A percentile compares a stretch with the other conserved stretches of the same genome.
phyloP scores from a whole-genome alignment of 2,329 filamentous ascomycete species.

The Ambrosiella xylebori region DNA sequence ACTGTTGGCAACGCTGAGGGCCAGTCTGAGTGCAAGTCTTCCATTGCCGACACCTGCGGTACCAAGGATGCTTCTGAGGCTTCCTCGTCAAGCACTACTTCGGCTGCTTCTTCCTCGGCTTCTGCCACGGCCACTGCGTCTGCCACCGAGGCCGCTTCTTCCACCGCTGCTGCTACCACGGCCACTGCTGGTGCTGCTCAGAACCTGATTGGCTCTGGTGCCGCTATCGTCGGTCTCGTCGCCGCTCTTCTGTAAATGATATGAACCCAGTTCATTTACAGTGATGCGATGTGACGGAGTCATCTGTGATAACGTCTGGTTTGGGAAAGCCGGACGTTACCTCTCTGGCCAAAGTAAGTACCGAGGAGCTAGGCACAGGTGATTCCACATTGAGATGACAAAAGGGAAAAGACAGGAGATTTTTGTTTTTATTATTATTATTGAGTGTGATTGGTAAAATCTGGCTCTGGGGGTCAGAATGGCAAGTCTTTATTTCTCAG shows the following conservation, averaged over 20 bases:
- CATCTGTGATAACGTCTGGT: not conserved
- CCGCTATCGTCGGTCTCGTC: conserved; percentile 23
- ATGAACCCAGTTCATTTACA: not conserved
- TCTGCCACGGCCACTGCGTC: conserved; percentile 16
- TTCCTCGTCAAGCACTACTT: conserved; percentile 17
- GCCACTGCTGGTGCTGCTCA: conserved; percentile 12
- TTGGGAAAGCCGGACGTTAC: not conserved
- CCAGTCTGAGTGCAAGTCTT: conserved; percentile 31
- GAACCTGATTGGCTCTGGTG: conserved; percentile 18
- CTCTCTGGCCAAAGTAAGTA: not conserved
- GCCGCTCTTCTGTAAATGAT: conserved; percentile 10
- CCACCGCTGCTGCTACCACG: conserved; percentile 13
- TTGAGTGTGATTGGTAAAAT: no score
- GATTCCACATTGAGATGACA: not conserved
- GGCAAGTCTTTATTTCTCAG: not conserved
- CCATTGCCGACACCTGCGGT: conserved; percentile 32
- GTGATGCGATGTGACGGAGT: not conserved
- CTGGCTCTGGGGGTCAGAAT: not conserved
- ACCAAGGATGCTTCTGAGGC: conserved; percentile 19
- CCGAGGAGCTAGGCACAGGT: not conserved
- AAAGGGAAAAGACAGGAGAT: not conserved
- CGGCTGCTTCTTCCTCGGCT: conserved; percentile 15
- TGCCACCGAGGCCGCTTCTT: conserved; percentile 14
- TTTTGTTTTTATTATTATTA: no score
- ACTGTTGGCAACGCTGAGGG: conserved; percentile 25